A percentile compares a stretch with the other conserved stretches of the same genome.
Evolutionary conservation across 495 filamentous ascomycete genomes (phyloP).

Genomic region (Podospora tetraspora): DNA sequence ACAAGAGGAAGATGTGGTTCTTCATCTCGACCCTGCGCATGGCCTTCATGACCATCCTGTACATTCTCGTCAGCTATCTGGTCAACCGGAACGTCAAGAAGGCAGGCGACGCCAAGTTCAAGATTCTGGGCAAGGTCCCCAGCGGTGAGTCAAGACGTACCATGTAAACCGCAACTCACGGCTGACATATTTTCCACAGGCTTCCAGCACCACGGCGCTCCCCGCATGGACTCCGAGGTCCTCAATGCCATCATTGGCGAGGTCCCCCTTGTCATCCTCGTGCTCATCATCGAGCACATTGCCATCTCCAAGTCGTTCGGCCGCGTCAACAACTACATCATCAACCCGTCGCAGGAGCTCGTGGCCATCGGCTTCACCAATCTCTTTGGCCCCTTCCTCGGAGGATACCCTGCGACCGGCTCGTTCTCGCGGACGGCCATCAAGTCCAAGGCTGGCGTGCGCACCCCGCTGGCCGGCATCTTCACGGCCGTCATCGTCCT

Average conservation of each 20-base stretch:
- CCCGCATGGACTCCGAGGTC: conserved; percentile 30
- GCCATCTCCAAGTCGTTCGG: conserved; percentile 53
- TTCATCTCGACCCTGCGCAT: conserved; percentile 43
- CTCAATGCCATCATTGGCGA: conserved; percentile 32
- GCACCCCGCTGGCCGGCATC: conserved; percentile 49
- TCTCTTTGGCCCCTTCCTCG: conserved; percentile 48
- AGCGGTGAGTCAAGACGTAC: conserved; percentile 31
- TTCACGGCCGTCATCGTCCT: conserved; percentile 49
- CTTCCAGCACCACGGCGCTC: conserved; percentile 40
- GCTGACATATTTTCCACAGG: conserved; percentile 24
- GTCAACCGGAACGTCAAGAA: conserved; percentile 30
- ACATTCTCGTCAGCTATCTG: conserved; percentile 39
- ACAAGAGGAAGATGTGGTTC: conserved; percentile 36
- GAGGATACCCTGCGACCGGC: conserved; percentile 49
- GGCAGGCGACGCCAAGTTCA: conserved; percentile 32
- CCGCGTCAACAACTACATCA: conserved; percentile 50
- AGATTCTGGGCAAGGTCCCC: conserved; percentile 39
- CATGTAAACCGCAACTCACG: background rate
- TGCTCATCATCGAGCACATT: conserved; percentile 51
- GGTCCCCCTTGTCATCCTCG: conserved; percentile 40
- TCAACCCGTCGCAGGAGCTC: conserved; percentile 50
- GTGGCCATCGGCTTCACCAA: conserved; percentile 52
- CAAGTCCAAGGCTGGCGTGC: conserved; percentile 47
- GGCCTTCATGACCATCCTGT: conserved; percentile 42
- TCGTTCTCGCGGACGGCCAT: conserved; percentile 50